Conservation (phyloP, 352 stramenopile genomes). For the Peronospora farinosa region DNA sequence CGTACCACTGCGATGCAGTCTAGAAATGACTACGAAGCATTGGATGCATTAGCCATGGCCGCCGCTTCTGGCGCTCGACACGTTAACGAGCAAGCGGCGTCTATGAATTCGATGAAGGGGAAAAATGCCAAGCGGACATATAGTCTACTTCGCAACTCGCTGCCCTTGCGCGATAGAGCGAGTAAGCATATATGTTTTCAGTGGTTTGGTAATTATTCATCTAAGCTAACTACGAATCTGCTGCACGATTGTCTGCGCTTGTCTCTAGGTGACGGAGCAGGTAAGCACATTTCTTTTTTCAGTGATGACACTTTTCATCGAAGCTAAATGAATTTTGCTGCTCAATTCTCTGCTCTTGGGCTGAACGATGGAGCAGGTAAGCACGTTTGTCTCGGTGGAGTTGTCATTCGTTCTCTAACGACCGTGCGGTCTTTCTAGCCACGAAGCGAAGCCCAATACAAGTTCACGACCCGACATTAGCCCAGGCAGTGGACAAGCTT, state of each 20-base stretch:
- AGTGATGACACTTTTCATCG: background rate
- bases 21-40: slow-evolving; percentile 20
- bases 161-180: background rate
- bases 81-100: background rate
- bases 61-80: slow-evolving; percentile 11
- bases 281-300: background rate
- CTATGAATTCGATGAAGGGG: slow-evolving; percentile 9
- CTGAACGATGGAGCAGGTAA: background rate
- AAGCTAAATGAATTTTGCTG: background rate
- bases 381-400: background rate
- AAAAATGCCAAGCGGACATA: slow-evolving; percentile 20
- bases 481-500: slow-evolving; percentile 59
- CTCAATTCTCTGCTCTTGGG: background rate
- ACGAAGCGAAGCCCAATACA: slow-evolving; percentile 21
- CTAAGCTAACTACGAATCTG: background rate
- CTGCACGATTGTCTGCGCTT: background rate
- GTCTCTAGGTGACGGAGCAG: background rate
- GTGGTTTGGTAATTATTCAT: background rate
- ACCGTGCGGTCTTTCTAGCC: slow-evolving; percentile 1
- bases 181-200: slow-evolving; percentile 4
- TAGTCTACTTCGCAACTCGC: slow-evolving; percentile 5
- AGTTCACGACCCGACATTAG: slow-evolving; percentile 50
- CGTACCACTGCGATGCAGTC: background rate
- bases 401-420: slow-evolving; percentile 2
- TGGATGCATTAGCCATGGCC: slow-evolving; percentile 22